Evolutionary conservation across 139 green algal genomes (phyloP).

Genomic region (Closterium sp.): DNA sequence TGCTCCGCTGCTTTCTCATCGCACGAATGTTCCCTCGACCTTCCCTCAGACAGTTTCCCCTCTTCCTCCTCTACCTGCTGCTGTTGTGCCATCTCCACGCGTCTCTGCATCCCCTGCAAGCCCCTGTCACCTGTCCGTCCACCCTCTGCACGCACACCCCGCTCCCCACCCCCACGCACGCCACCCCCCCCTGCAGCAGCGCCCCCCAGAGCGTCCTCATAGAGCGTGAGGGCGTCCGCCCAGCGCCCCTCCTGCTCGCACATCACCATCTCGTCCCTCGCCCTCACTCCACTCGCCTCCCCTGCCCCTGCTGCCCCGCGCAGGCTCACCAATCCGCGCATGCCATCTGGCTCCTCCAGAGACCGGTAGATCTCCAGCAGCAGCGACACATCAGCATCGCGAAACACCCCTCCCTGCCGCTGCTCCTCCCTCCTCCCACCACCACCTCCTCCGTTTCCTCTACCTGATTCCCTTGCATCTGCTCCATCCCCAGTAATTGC

Average conservation of each 20-base stretch:
- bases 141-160: neutral
- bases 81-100: conserved; percentile 54
- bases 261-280: conserved; percentile 70
- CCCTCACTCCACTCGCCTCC: conserved; percentile 16
- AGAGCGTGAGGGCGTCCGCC: conserved; percentile 82
- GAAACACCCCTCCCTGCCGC: conserved; percentile 49
- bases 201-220: conserved; percentile 66
- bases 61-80: conserved; percentile 78
- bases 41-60: conserved; percentile 58
- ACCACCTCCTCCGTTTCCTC: neutral
- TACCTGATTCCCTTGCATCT: neutral
- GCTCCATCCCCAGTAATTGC: conserved; percentile 40
- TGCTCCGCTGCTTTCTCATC: conserved; percentile 69
- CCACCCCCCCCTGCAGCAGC: neutral
- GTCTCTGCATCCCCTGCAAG: neutral
- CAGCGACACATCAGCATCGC: conserved; percentile 77
- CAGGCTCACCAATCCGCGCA: conserved; percentile 67
- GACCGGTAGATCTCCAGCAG: conserved; percentile 83
- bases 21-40: conserved; percentile 79
- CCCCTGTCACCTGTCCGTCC: neutral
- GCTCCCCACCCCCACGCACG: neutral
- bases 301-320: conserved; percentile 50
- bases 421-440: neutral
- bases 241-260: conserved; percentile 85
- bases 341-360: conserved; percentile 88